phyloP scores from a whole-genome alignment of 441 rosid species.

The Croton setiger region DNA sequence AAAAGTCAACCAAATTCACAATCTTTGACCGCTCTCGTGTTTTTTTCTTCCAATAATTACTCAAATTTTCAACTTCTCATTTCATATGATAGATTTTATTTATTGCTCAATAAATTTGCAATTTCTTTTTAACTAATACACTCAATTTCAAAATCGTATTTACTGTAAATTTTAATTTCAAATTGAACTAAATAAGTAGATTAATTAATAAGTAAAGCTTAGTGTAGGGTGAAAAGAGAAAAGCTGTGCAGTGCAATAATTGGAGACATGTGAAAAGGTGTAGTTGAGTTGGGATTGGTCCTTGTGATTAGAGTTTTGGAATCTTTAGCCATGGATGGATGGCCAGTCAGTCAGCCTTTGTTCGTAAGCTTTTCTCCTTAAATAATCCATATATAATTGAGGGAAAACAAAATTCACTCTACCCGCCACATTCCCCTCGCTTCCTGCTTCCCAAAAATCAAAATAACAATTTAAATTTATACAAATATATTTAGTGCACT shows the following conservation, averaged over 20 bases:
- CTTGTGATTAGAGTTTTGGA: slow-evolving; percentile 6
- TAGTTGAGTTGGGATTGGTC: slow-evolving; percentile 16
- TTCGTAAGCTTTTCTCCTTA: slow-evolving; percentile 23
- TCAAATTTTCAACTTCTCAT: slow-evolving; percentile 2
- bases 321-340: slow-evolving; percentile 27
- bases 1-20: too few relatives aligned
- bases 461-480: too few relatives aligned
- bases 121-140: too few relatives aligned
- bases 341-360: slow-evolving; percentile 28
- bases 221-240: not conserved
- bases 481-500: too few relatives aligned
- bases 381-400: too few relatives aligned
- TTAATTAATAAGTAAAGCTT: not conserved
- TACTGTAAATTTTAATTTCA: too few relatives aligned
- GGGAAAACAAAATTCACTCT: slow-evolving; percentile 30
- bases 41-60: too few relatives aligned
- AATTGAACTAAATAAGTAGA: not conserved
- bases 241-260: slow-evolving; percentile 1
- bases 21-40: not conserved
- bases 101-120: not conserved
- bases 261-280: slow-evolving; percentile 31
- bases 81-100: not conserved
- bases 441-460: slow-evolving; percentile 5
- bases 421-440: slow-evolving; percentile 16
- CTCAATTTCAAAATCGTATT: too few relatives aligned